Evolutionary conservation across 768 basidiomycete genomes (phyloP).

Genomic region (Lentinula detonsa): DNA sequence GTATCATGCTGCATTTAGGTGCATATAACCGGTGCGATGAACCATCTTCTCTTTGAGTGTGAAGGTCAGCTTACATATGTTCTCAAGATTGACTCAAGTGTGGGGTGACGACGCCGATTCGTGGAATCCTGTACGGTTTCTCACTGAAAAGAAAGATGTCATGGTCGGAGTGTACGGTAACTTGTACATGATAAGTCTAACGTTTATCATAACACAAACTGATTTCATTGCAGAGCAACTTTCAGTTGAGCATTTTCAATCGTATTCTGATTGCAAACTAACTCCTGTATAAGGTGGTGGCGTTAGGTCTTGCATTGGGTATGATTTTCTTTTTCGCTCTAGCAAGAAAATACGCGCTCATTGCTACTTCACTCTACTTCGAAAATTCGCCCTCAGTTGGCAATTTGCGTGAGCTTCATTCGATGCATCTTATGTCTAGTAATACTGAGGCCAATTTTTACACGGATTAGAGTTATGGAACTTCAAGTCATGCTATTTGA

Average conservation of each 20-base stretch:
- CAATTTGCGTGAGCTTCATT: constrained; percentile 13
- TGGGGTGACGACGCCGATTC: constrained; percentile 31
- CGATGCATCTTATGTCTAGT: background rate
- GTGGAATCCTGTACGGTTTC: constrained; percentile 28
- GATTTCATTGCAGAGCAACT: background rate
- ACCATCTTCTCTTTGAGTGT: background rate
- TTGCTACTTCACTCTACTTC: too few species aligned
- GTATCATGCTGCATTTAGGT: constrained; percentile 26
- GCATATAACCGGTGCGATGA: constrained; percentile 28
- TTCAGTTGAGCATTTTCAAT: background rate
- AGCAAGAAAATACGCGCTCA: background rate
- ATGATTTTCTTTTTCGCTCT: background rate
- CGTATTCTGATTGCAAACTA: background rate
- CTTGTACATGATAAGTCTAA: background rate
- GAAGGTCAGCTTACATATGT: background rate
- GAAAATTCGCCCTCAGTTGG: constrained; percentile 5
- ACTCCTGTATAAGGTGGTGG: constrained; percentile 5
- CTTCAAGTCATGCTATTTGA: constrained; percentile 37
- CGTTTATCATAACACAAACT: background rate
- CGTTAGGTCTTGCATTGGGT: constrained; percentile 11
- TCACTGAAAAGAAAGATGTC: constrained; percentile 12
- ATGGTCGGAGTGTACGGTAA: constrained; percentile 15
- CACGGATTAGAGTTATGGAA: constrained; percentile 23
- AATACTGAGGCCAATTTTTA: background rate
- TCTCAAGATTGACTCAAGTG: constrained; percentile 18